Evolutionary conservation across 305 asterid species (phyloP), one percentile per base, ranked within the genome.

Genomic region (Stenogyne calaminthoides): DNA sequence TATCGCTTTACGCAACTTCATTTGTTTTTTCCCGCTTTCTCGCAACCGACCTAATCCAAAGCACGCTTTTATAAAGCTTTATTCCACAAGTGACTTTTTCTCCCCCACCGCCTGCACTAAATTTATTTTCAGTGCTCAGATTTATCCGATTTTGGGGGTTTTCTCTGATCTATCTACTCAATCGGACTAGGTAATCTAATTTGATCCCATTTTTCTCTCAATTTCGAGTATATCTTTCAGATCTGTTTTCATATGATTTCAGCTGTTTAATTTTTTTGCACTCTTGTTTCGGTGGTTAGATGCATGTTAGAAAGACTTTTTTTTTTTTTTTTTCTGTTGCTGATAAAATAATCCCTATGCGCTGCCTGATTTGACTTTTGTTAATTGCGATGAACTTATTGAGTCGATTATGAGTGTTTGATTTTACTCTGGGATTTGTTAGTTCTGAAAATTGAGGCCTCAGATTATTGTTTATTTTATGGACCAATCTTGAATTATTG

Each of bases 61-160:
- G 12, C 16, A 5, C 49, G 15, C 59, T 44, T 52, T 36, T 59
- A 67, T n/a, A 22, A 51, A 37, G 46, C 39, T 18, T 7, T 7
- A 8, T 18, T 60, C 65, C 59, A 15, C 12, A 1, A 5, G 16
- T 44, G 7, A n/a, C 11, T 9, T 12, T 25, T 40, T 2, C 47
- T 27, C 11, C 32, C 15, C 19, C 22, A 8, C 19, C 32, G 11
- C 10, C 54, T 37, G 14, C 22, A 44, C 40, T 46, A 44, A 46
- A n/a, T 12, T 39, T 19, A 2, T 14, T 42, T 54, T 22, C 67
- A 58, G 34, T 64, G 61, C 68, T 66, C 73, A 73, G 67, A 57
- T 73, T 66, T 42, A 42, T 68, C 64, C 70, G 77, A 71, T 44
- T 64, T 77, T 44, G 58, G 77, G 65, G 46, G 16, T 75, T 51